Base-by-base conservation (phyloP, 179 eudicot genomes). In the Silene noctiflora region DNA sequence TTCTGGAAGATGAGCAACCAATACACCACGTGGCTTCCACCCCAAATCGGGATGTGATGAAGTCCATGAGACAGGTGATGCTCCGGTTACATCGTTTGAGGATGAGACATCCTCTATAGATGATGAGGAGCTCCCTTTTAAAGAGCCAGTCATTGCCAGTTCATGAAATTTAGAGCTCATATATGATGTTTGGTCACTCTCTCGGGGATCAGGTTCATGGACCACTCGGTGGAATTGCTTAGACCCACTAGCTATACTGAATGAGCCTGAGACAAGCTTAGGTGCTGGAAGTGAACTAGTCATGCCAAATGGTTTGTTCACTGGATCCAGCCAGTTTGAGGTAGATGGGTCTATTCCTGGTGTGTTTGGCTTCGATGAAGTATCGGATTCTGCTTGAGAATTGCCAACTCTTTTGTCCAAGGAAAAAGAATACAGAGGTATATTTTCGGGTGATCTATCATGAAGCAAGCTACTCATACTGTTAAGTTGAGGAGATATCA, bases 1-100 rank as follows among this genome's bases (percentile, higher is more conserved):
- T 86, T 95, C 99, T 78, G 93, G 99, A 39, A 95, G 91, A 81
- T 95, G 99, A 55, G 99, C 99, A 79, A 95, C 96, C 89, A 95
- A 81, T 76, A 95, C 98, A 61, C 99, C 99, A 78, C 98, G 95
- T 25, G 99, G 98, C 86, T 91, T 91, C 99, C 99, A 95, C 65
- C 99, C 98, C 60, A 93, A 89, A 87, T 91, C 97, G 65, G 92
- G 92, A 78, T 88, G 76, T 24, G 88, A 75, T 17, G 95, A 84
- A n/a, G 89, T 75, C 83, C 92, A 78, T 51, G 94, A 82, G 22
- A 87, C 88, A 53, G 91, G 80, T 55, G 96, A 77, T 17, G 86
- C 73, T 27, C 89, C 94, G 3, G 85, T 55, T 60, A 83, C 75
- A 65, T 92, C 95, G 59, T 83, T 77, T 6, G 90, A 79, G 74